Percentiles rank a stretch among this genome's conserved stretches.
Conservation (phyloP, 768 basidiomycete genomes). For the Lactarius pseudohatsudake region DNA sequence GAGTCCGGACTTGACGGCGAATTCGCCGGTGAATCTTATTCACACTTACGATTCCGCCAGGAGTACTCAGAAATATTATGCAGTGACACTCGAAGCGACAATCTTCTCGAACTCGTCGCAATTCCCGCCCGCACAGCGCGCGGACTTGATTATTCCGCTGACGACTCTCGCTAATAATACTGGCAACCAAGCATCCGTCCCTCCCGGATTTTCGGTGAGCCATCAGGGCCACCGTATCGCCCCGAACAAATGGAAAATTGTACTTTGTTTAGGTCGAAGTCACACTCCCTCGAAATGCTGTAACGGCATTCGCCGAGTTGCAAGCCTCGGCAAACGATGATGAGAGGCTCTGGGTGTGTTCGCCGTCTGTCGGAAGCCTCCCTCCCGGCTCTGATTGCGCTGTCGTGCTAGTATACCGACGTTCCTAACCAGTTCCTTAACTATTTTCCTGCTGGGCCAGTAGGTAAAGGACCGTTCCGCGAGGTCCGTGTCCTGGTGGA, state of each 20-base stretch:
- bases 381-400: background rate
- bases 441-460: conserved; percentile 36
- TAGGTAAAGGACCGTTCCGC: conserved; percentile 53
- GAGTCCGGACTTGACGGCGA: conserved; percentile 57
- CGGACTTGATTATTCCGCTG: conserved; percentile 56
- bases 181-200: conserved; percentile 69
- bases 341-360: conserved; percentile 76
- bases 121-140: conserved; percentile 52
- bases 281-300: conserved; percentile 67
- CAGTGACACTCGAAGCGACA: conserved; percentile 67
- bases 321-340: conserved; percentile 63
- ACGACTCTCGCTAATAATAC: conserved; percentile 58
- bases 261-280: conserved; percentile 51
- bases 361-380: background rate
- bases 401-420: conserved; percentile 58
- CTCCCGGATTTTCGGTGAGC: conserved; percentile 62
- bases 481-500: conserved; percentile 65
- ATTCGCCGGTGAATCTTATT: conserved; percentile 55
- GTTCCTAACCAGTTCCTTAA: conserved; percentile 57
- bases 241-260: conserved; percentile 1
- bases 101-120: conserved; percentile 59
- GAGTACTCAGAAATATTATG: background rate
- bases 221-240: background rate
- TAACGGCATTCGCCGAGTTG: conserved; percentile 66
- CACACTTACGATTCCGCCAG: background rate